These are phyloP conservation scores for Anacardium occidentale DNA, from an alignment of 345 rosid species.

Conservation along the genomic window DNA sequence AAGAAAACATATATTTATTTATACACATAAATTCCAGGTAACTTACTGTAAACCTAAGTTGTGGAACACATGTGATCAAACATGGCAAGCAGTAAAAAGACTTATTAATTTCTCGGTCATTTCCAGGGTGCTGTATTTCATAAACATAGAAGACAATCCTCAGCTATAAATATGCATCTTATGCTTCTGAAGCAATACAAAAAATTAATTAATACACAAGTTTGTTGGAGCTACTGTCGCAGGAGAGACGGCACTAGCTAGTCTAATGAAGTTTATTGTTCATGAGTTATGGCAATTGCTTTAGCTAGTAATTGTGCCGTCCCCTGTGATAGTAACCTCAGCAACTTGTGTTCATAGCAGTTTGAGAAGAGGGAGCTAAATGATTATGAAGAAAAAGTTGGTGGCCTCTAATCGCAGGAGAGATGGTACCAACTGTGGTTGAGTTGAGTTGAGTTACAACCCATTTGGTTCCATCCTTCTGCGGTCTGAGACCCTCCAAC, in stretches of 20 bases:
- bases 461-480: background rate
- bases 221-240: background rate
- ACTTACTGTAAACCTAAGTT: background rate
- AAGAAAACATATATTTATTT: background rate
- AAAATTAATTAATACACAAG: background rate
- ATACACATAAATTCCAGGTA: background rate
- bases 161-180: too few species aligned
- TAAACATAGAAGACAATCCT: too few species aligned
- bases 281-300: too few species aligned
- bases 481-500: background rate
- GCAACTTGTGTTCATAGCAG: background rate
- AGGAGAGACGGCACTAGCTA: slow-evolving; percentile 10
- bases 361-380: background rate
- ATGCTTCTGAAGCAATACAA: too few species aligned
- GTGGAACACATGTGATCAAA: background rate
- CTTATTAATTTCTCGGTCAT: too few species aligned
- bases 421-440: slow-evolving; percentile 11
- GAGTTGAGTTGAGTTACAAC: too few species aligned
- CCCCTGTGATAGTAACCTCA: too few species aligned
- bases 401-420: background rate
- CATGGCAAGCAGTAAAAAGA: background rate
- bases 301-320: too few species aligned
- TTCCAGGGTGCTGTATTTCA: too few species aligned
- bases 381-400: background rate
- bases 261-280: too few species aligned